These are phyloP conservation scores for Candolleomyces aberdarensis DNA, from an alignment of 768 basidiomycete genomes.

Conservation along the genomic window DNA sequence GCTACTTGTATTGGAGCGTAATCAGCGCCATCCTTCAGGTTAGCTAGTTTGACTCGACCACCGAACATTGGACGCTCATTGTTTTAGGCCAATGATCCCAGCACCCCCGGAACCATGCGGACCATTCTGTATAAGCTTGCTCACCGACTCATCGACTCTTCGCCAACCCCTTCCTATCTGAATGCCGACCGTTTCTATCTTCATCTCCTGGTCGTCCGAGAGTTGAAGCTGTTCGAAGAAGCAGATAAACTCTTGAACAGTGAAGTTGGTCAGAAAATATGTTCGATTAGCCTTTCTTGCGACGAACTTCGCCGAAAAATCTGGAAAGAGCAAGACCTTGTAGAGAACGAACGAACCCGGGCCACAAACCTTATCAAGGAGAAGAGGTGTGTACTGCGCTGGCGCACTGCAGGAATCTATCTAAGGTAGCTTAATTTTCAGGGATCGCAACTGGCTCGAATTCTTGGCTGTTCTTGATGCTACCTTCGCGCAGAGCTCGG, in stretches of 20 bases:
- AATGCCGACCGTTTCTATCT: conserved; percentile 77
- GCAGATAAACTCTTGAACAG: conserved; percentile 66
- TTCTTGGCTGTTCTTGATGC: conserved; percentile 74
- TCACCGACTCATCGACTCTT: conserved; percentile 65
- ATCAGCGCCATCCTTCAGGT: conserved; percentile 82
- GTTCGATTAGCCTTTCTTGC: conserved; percentile 66
- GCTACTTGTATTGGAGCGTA: conserved; percentile 81
- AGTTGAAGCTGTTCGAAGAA: conserved; percentile 67
- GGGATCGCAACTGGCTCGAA: conserved; percentile 86
- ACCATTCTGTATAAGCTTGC: conserved; percentile 73
- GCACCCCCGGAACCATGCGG: conserved; percentile 61
- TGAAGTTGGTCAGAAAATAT: conserved; percentile 65
- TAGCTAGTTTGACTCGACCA: not conserved
- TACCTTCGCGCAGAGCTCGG: conserved; percentile 41
- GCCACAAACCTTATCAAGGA: conserved; percentile 60
- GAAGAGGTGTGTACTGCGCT: conserved; percentile 45
- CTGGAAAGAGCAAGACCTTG: conserved; percentile 53
- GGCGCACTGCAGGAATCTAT: not conserved
- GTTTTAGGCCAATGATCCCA: conserved; percentile 62
- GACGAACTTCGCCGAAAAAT: conserved; percentile 76
- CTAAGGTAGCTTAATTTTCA: conserved; percentile 19
- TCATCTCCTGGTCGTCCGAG: conserved; percentile 67
- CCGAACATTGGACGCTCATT: not conserved
- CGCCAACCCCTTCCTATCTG: conserved; percentile 58
- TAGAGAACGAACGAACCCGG: conserved; percentile 57